Percentiles rank a stretch among this genome's conserved stretches.
Conservation (phyloP, 441 rosid species). For the Sinapis alba region DNA sequence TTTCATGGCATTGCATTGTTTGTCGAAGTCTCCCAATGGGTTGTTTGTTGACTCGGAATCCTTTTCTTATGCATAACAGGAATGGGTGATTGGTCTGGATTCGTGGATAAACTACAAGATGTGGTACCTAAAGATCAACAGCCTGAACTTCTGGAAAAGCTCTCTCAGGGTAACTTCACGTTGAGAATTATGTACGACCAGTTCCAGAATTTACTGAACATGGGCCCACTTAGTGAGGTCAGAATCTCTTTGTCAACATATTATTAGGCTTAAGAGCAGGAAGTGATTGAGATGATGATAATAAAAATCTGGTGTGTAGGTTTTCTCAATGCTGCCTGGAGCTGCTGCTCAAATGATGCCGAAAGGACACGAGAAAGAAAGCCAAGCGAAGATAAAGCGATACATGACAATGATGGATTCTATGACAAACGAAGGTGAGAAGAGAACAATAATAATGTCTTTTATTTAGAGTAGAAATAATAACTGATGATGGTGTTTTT, state of each 20-base stretch:
- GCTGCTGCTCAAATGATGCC: slow-evolving; percentile 88
- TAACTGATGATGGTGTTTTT: background rate
- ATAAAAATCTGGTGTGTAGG: slow-evolving; percentile 41
- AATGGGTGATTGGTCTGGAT: slow-evolving; percentile 96
- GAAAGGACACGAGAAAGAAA: slow-evolving; percentile 92
- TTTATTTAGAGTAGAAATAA: background rate
- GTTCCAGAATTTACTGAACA: slow-evolving; percentile 82
- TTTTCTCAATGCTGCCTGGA: slow-evolving; percentile 93
- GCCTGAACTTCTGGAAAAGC: slow-evolving; percentile 95
- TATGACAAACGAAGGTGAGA: slow-evolving; percentile 41
- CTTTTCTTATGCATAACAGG: slow-evolving; percentile 49
- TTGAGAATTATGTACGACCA: slow-evolving; percentile 95
- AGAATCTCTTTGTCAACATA: slow-evolving; percentile 16
- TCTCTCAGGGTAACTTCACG: slow-evolving; percentile 85
- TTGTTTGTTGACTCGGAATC: background rate
- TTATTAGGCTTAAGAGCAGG: background rate
- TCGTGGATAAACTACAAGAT: slow-evolving; percentile 96
- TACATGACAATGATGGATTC: slow-evolving; percentile 94
- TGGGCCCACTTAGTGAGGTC: slow-evolving; percentile 96
- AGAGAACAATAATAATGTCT: slow-evolving; percentile 2
- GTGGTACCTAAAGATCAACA: slow-evolving; percentile 99
- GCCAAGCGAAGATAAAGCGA: slow-evolving; percentile 90
- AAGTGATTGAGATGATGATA: background rate
- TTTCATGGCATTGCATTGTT: slow-evolving; percentile 3
- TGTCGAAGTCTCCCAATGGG: background rate